A percentile compares a stretch with the other conserved stretches of the same genome.
Conservation (phyloP, 495 filamentous ascomycete genomes). For the Penicilliopsis zonata region DNA sequence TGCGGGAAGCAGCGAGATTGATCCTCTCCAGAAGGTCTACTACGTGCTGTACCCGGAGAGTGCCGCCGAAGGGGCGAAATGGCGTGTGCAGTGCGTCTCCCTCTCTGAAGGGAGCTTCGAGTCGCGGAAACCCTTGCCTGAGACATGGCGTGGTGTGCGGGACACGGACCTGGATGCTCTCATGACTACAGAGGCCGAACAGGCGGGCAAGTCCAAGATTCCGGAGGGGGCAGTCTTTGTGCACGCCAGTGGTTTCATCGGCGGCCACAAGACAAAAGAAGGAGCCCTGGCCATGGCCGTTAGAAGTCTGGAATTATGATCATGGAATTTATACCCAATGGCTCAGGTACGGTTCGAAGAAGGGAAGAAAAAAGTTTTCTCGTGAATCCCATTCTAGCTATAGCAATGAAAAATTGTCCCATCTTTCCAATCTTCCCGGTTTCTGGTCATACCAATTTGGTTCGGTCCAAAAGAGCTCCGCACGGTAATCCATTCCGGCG, state of each 20-base stretch:
- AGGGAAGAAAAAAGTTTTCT: not conserved
- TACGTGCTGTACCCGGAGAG: conserved; percentile 94
- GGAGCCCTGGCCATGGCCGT: conserved; percentile 82
- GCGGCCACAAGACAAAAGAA: conserved; percentile 81
- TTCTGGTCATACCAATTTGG: no score
- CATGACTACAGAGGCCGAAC: conserved; percentile 46
- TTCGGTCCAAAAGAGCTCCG: no score
- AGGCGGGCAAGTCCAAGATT: conserved; percentile 23
- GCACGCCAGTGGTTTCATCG: conserved; percentile 91
- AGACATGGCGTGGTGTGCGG: conserved; percentile 79
- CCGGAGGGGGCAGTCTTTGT: conserved; percentile 73
- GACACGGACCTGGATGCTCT: conserved; percentile 72
- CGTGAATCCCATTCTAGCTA: no score
- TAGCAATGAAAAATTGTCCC: not conserved
- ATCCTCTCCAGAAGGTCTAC: conserved; percentile 38
- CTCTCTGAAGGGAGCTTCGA: conserved; percentile 71
- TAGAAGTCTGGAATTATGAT: conserved; percentile 48
- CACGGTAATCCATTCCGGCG: no score
- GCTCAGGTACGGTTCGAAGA: not conserved
- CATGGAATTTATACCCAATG: not conserved
- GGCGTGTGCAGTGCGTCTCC: conserved; percentile 86
- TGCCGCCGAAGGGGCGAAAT: conserved; percentile 55
- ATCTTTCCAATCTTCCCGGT: no score
- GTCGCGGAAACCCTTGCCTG: conserved; percentile 81
- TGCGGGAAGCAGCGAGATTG: conserved; percentile 15